phyloP scores from a whole-genome alignment of 2,329 filamentous ascomycete genomes.

The Colletotrichum karsti region DNA sequence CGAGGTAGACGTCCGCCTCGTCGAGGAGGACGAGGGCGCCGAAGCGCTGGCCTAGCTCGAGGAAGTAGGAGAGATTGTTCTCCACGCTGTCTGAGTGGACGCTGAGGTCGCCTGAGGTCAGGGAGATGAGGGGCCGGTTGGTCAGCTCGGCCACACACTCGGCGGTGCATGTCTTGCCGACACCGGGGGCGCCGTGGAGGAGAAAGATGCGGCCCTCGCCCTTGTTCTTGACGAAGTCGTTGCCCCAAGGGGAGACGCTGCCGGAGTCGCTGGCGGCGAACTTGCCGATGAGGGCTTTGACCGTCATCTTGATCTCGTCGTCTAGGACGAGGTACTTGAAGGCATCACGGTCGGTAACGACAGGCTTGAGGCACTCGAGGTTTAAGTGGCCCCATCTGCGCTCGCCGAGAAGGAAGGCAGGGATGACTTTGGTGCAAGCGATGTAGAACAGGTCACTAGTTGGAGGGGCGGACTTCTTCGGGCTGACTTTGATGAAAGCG shows the following conservation, averaged over 20 bases:
- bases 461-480: constrained; percentile 44
- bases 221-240: constrained; percentile 43
- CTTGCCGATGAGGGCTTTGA: constrained; percentile 56
- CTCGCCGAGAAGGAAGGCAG: constrained; percentile 54
- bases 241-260: constrained; percentile 53
- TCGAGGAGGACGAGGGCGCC: constrained; percentile 63
- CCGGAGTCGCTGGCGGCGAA: constrained; percentile 49
- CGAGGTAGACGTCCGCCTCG: constrained; percentile 69
- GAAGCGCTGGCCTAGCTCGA: constrained; percentile 57
- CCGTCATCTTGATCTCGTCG: constrained; percentile 55
- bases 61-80: constrained; percentile 54
- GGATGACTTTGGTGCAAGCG: constrained; percentile 51
- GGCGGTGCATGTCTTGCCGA: constrained; percentile 66
- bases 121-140: constrained; percentile 57
- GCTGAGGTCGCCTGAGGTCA: constrained; percentile 59
- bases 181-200: constrained; percentile 61
- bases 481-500: constrained; percentile 50
- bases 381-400: constrained; percentile 54
- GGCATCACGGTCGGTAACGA: constrained; percentile 54
- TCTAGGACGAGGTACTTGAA: constrained; percentile 61
- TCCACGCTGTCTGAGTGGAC: constrained; percentile 48
- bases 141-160: constrained; percentile 62
- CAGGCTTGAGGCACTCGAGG: constrained; percentile 46
- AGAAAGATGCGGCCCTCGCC: constrained; percentile 60
- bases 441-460: constrained; percentile 53